These are phyloP conservation scores for Tubosaeta sp. DNA, from an alignment of 768 basidiomycete species.

Conservation along the genomic window DNA sequence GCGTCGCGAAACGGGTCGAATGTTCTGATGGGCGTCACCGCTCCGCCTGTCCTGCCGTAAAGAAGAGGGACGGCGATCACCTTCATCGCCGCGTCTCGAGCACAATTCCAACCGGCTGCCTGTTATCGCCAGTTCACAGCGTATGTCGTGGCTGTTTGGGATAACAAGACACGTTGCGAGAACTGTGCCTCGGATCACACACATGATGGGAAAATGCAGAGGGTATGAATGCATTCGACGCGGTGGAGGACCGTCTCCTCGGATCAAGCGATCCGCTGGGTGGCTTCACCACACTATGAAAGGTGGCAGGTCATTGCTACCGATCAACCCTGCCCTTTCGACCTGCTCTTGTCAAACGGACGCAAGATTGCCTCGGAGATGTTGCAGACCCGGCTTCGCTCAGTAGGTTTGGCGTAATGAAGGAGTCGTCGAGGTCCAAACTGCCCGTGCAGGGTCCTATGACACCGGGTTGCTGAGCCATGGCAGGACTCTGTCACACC, in stretches of 20 bases:
- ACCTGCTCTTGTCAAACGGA: neutral
- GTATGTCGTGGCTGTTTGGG: neutral
- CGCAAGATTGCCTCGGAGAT: neutral
- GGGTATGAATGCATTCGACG: too few species aligned
- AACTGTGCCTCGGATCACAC: constrained; percentile 8
- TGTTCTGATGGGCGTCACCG: constrained; percentile 1
- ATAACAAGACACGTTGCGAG: constrained; percentile 1
- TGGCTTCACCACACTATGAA: neutral
- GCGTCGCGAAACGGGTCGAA: neutral
- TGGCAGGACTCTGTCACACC: neutral
- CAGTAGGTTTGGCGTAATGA: neutral
- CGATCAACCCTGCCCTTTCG: neutral
- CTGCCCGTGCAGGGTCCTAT: neutral
- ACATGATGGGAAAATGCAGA: constrained; percentile 2
- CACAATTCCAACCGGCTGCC: neutral
- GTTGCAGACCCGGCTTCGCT: neutral
- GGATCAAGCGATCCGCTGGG: constrained; percentile 10
- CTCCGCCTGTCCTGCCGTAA: neutral
- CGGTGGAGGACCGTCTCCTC: constrained; percentile 7
- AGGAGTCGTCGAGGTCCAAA: constrained; percentile 6
- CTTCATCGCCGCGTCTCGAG: neutral
- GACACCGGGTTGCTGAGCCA: neutral
- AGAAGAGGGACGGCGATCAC: constrained; percentile 1
- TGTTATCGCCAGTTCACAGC: neutral
- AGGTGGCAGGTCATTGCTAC: neutral